Evolutionary conservation across 768 basidiomycete species (phyloP).

Genomic region (Boletus rex-veris): DNA sequence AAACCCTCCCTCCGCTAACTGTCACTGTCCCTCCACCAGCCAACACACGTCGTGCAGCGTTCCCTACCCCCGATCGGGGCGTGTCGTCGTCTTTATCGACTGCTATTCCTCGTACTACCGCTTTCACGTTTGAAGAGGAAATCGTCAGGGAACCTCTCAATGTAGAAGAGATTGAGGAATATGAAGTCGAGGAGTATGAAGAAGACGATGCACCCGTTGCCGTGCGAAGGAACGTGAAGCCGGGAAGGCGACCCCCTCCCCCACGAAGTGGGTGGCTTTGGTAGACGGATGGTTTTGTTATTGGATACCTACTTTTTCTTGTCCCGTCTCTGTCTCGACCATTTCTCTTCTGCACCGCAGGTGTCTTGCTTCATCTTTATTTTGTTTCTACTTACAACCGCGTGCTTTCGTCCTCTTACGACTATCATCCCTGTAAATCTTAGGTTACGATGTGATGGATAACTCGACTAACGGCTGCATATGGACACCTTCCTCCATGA

Average conservation of each 20-base stretch:
- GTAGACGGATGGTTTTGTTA: constrained; percentile 32
- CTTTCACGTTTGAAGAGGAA: constrained; percentile 65
- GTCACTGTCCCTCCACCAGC: constrained; percentile 73
- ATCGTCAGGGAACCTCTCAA: constrained; percentile 32
- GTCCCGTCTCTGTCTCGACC: constrained; percentile 13
- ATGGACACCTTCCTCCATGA: constrained; percentile 13
- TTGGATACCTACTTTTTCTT: constrained; percentile 37
- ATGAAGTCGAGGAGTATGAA: constrained; percentile 39
- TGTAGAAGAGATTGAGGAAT: constrained; percentile 38
- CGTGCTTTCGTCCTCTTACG: constrained; percentile 10
- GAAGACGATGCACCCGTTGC: constrained; percentile 41
- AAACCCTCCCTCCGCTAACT: constrained; percentile 52
- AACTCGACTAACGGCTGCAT: constrained; percentile 22
- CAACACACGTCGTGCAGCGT: constrained; percentile 71
- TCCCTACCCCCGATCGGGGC: constrained; percentile 61
- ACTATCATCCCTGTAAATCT: constrained; percentile 13
- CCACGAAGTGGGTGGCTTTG: constrained; percentile 55
- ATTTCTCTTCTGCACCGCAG: constrained; percentile 21
- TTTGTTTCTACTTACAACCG: not conserved
- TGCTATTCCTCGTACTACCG: constrained; percentile 71
- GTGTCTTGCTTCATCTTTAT: constrained; percentile 19
- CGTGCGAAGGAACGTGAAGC: constrained; percentile 41
- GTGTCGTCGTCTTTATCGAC: constrained; percentile 53
- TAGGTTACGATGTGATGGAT: constrained; percentile 23
- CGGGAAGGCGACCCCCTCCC: constrained; percentile 48